phyloP scores from a whole-genome alignment of 1,284 basidiomycete species.

The Moesziomyces parantarcticus region DNA sequence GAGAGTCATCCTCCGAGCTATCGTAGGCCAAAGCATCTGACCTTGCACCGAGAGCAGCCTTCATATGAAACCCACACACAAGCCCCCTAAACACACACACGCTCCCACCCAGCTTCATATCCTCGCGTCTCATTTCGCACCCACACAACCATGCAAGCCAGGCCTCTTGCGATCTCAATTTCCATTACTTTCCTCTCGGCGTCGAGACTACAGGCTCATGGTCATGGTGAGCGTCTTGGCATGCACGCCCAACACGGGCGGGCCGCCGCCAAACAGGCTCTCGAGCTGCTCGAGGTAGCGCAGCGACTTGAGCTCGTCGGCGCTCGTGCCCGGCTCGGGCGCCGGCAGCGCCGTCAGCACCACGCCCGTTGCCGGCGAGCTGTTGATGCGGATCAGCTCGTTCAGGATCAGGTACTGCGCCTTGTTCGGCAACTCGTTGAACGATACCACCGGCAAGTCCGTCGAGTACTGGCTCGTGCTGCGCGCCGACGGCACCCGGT shows the following conservation, averaged over 20 bases:
- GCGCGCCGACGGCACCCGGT: slow-evolving; percentile 8
- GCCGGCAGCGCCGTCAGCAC: slow-evolving; percentile 65
- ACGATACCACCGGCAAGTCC: slow-evolving; percentile 49
- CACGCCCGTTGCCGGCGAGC: slow-evolving; percentile 57
- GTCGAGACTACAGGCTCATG: slow-evolving; percentile 47
- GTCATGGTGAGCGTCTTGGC: slow-evolving; percentile 65
- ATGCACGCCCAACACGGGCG: slow-evolving; percentile 64
- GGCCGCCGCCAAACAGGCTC: slow-evolving; percentile 60
- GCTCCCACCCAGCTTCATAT: too few relatives aligned
- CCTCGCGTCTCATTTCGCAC: too few relatives aligned
- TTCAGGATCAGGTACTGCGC: slow-evolving; percentile 67
- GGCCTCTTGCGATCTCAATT: too few relatives aligned
- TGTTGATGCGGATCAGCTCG: slow-evolving; percentile 63
- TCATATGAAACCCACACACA: too few relatives aligned
- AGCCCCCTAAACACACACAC: too few relatives aligned
- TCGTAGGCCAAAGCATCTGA: too few relatives aligned
- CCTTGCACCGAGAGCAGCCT: too few relatives aligned
- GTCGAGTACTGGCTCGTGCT: slow-evolving; percentile 31
- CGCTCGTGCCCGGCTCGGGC: slow-evolving; percentile 62
- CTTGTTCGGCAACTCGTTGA: slow-evolving; percentile 66
- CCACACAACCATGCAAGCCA: too few relatives aligned
- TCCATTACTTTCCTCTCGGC: too few relatives aligned
- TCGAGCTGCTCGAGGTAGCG: slow-evolving; percentile 63
- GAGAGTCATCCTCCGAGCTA: too few relatives aligned
- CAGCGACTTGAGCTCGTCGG: slow-evolving; percentile 46